Evolutionary conservation across 306 rosid genomes (phyloP), one percentile per base, ranked within the genome.

Genomic region (Canavalia ensiformis): DNA sequence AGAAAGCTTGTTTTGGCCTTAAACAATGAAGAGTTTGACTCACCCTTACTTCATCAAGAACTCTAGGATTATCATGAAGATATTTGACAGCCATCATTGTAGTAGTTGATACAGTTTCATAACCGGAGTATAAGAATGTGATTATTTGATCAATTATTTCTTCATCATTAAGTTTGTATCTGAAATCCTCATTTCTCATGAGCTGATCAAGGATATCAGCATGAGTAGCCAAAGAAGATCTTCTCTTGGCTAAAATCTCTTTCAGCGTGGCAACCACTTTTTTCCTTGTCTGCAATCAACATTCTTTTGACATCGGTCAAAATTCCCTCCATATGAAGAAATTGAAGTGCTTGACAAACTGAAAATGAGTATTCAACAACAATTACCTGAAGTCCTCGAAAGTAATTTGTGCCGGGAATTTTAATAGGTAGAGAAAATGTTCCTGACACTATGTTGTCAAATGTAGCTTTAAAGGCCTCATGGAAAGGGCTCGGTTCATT

Each of bases 81-180:
- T 84, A 93, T 66, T 91, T 91, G 60, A 91, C 83, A 62, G 94
- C 89, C 97, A 93, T 93, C 97, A 93, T 91, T 25, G 97, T 83
- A 28, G 97, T 91, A 3, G 91, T 87, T 2, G 97, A 93, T 41
- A 93, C 97, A 50, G 97, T 93, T 85, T 93, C 97, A 62, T 87
- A 93, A 5, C 97, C 94, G 0, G 97, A 93, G 55, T 93, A 88
- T 67, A 93, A 45, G 41, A 93, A 68, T 8, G 97, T 88, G 57
- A 93, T 85, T 28, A 93, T 83, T 10, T 88, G 94, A 78, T 93
- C 97, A 50, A 88, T 84, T 8, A 93, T 77, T 18, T 93, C 91
- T 57, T 91, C 97, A 47, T 93, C 97, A 30, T 9, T 80, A 0
- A 93, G 90, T 37, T 84, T 78, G 78, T 86, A 80, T 81, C 62